These are phyloP conservation scores for Gossypium anomalum DNA, from an alignment of 345 rosid genomes.

Conservation along the genomic window DNA sequence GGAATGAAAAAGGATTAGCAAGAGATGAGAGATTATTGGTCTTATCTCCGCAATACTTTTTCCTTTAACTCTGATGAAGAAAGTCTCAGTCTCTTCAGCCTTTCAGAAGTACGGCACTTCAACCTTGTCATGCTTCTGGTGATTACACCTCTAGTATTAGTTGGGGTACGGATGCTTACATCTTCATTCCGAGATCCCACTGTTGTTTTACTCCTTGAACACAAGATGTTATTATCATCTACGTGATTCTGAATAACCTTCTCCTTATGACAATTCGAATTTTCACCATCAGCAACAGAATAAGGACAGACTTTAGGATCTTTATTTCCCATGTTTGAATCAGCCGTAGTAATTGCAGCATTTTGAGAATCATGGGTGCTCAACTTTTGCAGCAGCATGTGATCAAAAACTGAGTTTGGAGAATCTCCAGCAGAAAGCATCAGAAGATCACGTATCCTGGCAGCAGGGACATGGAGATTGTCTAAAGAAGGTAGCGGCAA, in stretches of 20 bases:
- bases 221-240: not conserved
- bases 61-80: too few species aligned
- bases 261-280: constrained; percentile 6
- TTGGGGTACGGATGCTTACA: not conserved
- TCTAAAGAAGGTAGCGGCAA: constrained; percentile 22
- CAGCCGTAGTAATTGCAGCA: not conserved
- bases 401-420: constrained; percentile 15
- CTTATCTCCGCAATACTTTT: too few species aligned
- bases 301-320: not conserved
- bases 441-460: constrained; percentile 31
- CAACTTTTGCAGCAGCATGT: constrained; percentile 20
- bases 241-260: constrained; percentile 8
- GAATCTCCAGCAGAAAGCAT: constrained; percentile 19
- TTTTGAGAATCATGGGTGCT: constrained; percentile 6
- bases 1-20: too few species aligned
- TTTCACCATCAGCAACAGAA: constrained; percentile 8
- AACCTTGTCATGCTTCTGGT: constrained; percentile 47
- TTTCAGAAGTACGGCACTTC: constrained; percentile 3
- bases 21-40: too few species aligned
- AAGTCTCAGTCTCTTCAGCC: too few species aligned
- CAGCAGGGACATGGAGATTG: constrained; percentile 29
- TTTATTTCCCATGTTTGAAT: not conserved
- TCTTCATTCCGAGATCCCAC: not conserved
- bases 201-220: not conserved
- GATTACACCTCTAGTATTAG: constrained; percentile 22